A percentile compares a stretch with the other conserved stretches of the same genome.
Conservation (phyloP, 2,329 filamentous ascomycete genomes). For the Arthrobotrys conoides region DNA sequence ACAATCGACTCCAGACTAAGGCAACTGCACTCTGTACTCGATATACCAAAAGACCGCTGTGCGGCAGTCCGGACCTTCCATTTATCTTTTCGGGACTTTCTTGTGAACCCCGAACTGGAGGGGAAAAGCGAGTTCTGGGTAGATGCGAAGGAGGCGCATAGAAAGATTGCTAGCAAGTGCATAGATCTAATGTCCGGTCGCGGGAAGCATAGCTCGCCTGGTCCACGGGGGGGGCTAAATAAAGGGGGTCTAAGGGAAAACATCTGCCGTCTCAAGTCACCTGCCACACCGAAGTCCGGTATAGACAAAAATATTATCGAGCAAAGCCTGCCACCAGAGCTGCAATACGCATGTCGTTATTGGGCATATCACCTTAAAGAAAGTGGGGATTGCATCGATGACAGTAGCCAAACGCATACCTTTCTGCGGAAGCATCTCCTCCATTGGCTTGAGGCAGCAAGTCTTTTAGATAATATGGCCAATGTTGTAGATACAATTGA, state of each 20-base stretch:
- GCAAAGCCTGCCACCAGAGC: background rate
- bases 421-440: constrained; percentile 2
- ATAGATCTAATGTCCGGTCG: background rate
- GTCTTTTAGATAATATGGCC: constrained; percentile 61
- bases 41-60: background rate
- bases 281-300: constrained; percentile 36
- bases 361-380: background rate
- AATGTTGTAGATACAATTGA: too few species aligned
- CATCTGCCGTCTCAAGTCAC: background rate
- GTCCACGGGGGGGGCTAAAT: too few species aligned
- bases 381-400: background rate
- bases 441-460: constrained; percentile 22
- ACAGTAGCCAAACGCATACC: background rate
- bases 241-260: constrained; percentile 5
- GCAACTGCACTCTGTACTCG: constrained; percentile 5
- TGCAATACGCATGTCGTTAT: background rate
- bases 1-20: background rate
- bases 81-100: constrained; percentile 10
- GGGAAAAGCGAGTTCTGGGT: background rate
- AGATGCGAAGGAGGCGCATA: background rate
- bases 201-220: too few species aligned
- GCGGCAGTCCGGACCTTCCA: background rate
- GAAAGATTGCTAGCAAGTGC: background rate
- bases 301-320: background rate
- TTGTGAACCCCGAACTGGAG: background rate